phyloP scores from a whole-genome alignment of 2,329 filamentous ascomycete genomes.

The Gaeumannomyces sp. region DNA sequence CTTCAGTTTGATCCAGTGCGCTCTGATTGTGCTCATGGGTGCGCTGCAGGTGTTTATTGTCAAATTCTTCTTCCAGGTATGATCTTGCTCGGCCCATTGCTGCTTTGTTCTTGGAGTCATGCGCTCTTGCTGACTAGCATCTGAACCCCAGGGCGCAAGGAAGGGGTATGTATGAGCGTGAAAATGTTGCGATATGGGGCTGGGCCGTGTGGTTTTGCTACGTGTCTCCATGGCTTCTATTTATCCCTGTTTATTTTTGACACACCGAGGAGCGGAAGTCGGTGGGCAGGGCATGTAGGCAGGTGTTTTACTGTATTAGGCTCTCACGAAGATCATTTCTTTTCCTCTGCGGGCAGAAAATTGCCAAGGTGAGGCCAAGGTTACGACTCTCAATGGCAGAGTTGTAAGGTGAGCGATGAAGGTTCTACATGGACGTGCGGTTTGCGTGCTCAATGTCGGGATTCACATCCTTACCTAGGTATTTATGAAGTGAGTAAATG shows the following conservation, averaged over 20 bases:
- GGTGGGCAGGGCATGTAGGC: background rate
- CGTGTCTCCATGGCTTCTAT: too few relatives aligned
- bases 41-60: constrained; percentile 95
- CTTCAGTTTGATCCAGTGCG: constrained; percentile 88
- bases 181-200: background rate
- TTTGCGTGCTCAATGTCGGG: background rate
- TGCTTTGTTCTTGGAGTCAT: background rate
- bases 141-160: constrained; percentile 46
- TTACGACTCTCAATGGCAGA: background rate
- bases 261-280: background rate
- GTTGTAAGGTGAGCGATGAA: background rate
- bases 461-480: background rate
- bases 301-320: background rate
- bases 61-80: constrained; percentile 94
- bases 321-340: background rate
- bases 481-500: background rate
- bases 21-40: constrained; percentile 91
- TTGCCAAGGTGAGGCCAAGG: background rate
- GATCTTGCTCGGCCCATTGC: constrained; percentile 11
- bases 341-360: background rate
- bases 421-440: background rate
- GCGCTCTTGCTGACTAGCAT: constrained; percentile 5
- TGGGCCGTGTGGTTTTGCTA: background rate
- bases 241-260: too few relatives aligned
- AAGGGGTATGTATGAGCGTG: constrained; percentile 60